Conservation (phyloP, 495 filamentous ascomycete genomes). For the Lasiosphaeria ovina region DNA sequence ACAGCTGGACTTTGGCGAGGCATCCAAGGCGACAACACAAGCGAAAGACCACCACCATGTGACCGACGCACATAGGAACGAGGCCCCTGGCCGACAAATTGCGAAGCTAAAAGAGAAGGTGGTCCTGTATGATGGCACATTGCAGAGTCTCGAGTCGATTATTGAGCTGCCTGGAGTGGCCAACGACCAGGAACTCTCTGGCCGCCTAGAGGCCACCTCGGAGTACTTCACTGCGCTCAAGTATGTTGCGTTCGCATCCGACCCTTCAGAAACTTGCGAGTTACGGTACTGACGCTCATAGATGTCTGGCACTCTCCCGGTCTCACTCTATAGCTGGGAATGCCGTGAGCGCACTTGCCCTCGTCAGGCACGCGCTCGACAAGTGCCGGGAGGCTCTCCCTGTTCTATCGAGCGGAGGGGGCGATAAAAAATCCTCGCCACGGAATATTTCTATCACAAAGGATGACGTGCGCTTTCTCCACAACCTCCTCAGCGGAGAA, state of each 20-base stretch:
- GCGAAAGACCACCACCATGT: slow-evolving; percentile 35
- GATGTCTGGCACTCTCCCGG: slow-evolving; percentile 80
- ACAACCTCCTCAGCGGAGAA: slow-evolving; percentile 59
- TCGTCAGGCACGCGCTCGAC: slow-evolving; percentile 67
- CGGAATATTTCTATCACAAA: slow-evolving; percentile 59
- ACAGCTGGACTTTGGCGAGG: slow-evolving; percentile 49
- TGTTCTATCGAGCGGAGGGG: slow-evolving; percentile 33
- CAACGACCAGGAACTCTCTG: slow-evolving; percentile 73
- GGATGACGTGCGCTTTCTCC: slow-evolving; percentile 54
- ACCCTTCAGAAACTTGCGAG: slow-evolving; percentile 1
- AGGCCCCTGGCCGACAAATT: slow-evolving; percentile 63
- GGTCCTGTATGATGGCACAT: slow-evolving; percentile 86
- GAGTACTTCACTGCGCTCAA: slow-evolving; percentile 86
- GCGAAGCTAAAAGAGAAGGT: slow-evolving; percentile 81
- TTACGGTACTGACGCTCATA: slow-evolving; percentile 28
- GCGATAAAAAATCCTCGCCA: slow-evolving; percentile 30
- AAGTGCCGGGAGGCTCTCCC: slow-evolving; percentile 44
- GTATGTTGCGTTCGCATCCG: slow-evolving; percentile 43
- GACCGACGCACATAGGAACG: slow-evolving; percentile 51
- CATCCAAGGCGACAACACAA: slow-evolving; percentile 43
- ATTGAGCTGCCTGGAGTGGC: slow-evolving; percentile 87
- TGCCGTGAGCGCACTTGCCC: slow-evolving; percentile 78
- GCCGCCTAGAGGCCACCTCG: slow-evolving; percentile 72
- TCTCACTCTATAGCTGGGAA: slow-evolving; percentile 75
- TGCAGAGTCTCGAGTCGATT: slow-evolving; percentile 86